Percentiles rank a stretch among this genome's conserved stretches.
Conservation (phyloP, 257 asterid genomes). For the Verbascum thapsus region DNA sequence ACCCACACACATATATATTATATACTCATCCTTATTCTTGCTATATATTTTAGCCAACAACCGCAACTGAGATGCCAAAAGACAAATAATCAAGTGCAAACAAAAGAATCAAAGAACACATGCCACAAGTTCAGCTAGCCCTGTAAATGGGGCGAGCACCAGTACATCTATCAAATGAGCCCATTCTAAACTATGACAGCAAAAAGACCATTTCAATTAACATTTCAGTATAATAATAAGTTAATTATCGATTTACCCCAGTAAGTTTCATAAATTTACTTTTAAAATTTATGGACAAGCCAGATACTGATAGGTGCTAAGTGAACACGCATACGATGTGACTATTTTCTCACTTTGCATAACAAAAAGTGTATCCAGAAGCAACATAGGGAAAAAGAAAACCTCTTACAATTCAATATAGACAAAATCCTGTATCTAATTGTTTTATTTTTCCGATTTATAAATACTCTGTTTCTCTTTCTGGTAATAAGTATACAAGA, state of each 20-base stretch:
- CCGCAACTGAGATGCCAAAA: conserved; percentile 1
- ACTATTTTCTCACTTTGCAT: conserved; percentile 12
- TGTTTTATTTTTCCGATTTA: neutral
- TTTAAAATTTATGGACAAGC: neutral
- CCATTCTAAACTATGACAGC: conserved; percentile 12
- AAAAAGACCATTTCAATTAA: neutral
- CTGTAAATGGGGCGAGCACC: neutral
- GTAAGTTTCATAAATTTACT: too few species aligned
- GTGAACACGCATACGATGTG: neutral
- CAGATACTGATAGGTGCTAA: conserved; percentile 1
- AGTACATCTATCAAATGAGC: neutral
- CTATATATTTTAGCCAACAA: conserved; percentile 3
- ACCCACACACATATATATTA: too few species aligned
- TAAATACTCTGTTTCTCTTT: neutral
- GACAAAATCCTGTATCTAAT: neutral
- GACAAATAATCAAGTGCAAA: conserved; percentile 17
- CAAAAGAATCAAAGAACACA: conserved; percentile 11
- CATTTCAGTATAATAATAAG: too few species aligned
- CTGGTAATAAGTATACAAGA: neutral
- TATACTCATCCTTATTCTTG: conserved; percentile 1
- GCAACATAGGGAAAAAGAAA: conserved; percentile 1
- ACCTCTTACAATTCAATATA: neutral
- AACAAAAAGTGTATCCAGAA: neutral
- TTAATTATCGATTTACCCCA: too few species aligned
- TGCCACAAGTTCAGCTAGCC: conserved; percentile 8